These are phyloP conservation scores for Dioscorea zingiberensis DNA, from an alignment of 106 monocot species.

Conservation along the genomic window DNA sequence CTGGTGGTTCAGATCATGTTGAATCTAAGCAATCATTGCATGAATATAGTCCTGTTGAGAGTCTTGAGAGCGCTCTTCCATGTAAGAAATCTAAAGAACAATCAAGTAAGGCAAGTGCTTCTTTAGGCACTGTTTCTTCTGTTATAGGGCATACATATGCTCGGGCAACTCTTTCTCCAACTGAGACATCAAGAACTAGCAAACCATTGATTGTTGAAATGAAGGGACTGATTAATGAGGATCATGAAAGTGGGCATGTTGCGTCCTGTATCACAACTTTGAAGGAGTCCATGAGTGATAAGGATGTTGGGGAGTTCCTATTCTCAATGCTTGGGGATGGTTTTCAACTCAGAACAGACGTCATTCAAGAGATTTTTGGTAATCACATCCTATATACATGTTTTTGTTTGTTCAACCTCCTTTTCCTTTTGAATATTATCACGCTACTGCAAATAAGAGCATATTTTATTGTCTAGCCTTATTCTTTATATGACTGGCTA, in stretches of 20 bases:
- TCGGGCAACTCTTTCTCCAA: constrained; percentile 3
- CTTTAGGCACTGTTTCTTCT: constrained; percentile 57
- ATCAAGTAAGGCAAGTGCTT: constrained; percentile 37
- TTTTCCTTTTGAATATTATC: not conserved
- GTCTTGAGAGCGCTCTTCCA: not conserved
- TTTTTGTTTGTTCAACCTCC: not conserved
- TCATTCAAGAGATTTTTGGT: constrained; percentile 64
- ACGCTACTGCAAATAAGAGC: no score
- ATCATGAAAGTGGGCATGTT: not conserved
- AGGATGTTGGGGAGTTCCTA: constrained; percentile 59
- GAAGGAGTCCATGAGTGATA: constrained; percentile 14
- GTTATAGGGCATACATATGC: constrained; percentile 50
- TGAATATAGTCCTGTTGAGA: not conserved
- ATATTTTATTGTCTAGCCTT: no score
- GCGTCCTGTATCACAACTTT: not conserved
- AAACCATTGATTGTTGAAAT: constrained; percentile 43
- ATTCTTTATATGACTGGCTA: no score
- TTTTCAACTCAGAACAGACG: constrained; percentile 61
- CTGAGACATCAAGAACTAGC: constrained; percentile 20
- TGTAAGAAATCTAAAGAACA: constrained; percentile 22
- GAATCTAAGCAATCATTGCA: constrained; percentile 13
- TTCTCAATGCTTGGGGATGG: constrained; percentile 84
- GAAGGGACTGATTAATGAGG: constrained; percentile 12
- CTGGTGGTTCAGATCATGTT: not conserved
- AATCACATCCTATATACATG: constrained; percentile 3